These are phyloP conservation scores for Ophiostoma sp. DNA, from an alignment of 2,329 filamentous ascomycete species.

Conservation along the genomic window DNA sequence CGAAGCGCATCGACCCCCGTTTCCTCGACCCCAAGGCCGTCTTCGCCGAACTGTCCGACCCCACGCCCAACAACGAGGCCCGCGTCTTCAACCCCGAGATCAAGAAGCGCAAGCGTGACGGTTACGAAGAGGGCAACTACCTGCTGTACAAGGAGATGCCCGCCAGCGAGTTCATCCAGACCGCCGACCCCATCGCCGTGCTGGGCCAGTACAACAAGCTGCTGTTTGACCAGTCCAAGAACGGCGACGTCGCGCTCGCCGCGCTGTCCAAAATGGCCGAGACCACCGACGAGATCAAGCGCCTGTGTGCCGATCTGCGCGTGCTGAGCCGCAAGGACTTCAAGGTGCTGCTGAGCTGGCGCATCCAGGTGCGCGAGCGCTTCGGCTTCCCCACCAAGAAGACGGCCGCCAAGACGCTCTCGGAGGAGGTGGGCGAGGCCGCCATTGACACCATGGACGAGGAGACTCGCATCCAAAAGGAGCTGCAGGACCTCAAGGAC, in stretches of 20 bases:
- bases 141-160: constrained; percentile 85
- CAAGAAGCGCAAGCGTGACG: constrained; percentile 96
- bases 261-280: constrained; percentile 81
- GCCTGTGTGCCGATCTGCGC: constrained; percentile 77
- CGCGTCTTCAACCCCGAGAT: constrained; percentile 96
- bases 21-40: constrained; percentile 86
- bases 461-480: constrained; percentile 82
- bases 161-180: constrained; percentile 91
- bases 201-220: constrained; percentile 80
- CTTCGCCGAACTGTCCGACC: constrained; percentile 83
- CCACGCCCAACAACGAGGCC: constrained; percentile 89
- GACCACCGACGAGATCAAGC: constrained; percentile 74
- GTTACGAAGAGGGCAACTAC: constrained; percentile 95
- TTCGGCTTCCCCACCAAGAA: constrained; percentile 84
- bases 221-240: constrained; percentile 71
- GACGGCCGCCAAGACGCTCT: constrained; percentile 46
- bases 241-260: constrained; percentile 79
- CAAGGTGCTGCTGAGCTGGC: constrained; percentile 82
- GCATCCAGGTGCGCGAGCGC: constrained; percentile 79
- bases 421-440: constrained; percentile 60
- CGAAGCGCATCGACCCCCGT: constrained; percentile 85
- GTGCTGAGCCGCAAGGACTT: constrained; percentile 93
- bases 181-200: constrained; percentile 85
- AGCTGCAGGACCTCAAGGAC: constrained; percentile 76
- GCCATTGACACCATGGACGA: constrained; percentile 91